Base-by-base conservation (phyloP, 768 basidiomycete species). In the Rhizopogon roseolus region DNA sequence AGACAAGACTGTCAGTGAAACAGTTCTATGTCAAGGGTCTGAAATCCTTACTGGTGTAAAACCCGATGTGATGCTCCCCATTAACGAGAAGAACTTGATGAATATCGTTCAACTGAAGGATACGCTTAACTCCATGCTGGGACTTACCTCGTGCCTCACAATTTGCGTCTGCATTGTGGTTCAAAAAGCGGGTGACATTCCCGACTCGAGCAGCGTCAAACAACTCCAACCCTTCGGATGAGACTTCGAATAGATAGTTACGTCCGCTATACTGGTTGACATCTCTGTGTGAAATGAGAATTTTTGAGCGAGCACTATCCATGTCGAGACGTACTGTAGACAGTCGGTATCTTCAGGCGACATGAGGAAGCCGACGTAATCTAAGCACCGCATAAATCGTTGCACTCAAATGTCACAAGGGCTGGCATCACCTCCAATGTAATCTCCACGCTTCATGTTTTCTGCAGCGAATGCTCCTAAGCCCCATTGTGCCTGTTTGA, bases 111-210 rank as follows among this genome's bases (percentile, higher is more conserved):
- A 36, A 19, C 5, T 36, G 46, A 48, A 9, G 29, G 45, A 14
- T 11, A 25, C 19, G 16, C 14, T 22, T 45, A 19, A 16, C 32
- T 52, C 36, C 11, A 45, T 6, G 14, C 14, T 28, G 19, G 0
- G 16, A 63, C 66, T 57, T 53, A 75, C 73, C 7, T 2, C 0
- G 53, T 52, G 71, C 68, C 8, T 43, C 49, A n/a, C 65, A 62
- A 48, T 64, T 62, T 3, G 40, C 61, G 13, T 42, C 16, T 4
- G 46, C 42, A 14, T 19, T 22, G 50, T 76, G 74, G 56, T 81
- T 81, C 2, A 80, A 55, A 51, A 71, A 81, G 32, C 79, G 65
- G 0, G 72, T 76, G 41, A 71, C 64, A 62, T 81, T 79, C 0
- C 79, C 77, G 10, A 73, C 53, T 9, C 59, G 53, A n/a, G 69